Conservation (phyloP, 805 yeast species). For the Metschnikowia bowlesiae region DNA sequence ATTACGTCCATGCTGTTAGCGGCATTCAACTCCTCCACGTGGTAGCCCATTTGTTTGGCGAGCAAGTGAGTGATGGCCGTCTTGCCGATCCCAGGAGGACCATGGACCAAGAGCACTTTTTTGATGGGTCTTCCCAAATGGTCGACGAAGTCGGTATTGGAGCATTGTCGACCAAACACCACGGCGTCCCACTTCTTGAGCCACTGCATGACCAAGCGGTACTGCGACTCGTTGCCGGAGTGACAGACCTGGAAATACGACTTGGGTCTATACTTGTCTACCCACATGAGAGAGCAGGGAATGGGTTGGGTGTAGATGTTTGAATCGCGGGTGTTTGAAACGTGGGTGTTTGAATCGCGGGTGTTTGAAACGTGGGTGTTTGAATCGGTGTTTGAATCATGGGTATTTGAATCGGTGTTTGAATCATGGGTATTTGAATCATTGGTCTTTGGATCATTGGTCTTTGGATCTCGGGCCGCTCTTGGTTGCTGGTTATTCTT, state of each 20-base stretch:
- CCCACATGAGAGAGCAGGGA: slow-evolving; percentile 23
- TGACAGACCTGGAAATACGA: slow-evolving; percentile 35
- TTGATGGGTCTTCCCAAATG: slow-evolving; percentile 37
- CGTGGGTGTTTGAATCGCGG: too few relatives aligned
- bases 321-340: too few relatives aligned
- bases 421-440: too few relatives aligned
- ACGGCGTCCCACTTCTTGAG: slow-evolving; percentile 34
- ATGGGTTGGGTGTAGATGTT: neutral
- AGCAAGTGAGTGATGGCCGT: slow-evolving; percentile 83
- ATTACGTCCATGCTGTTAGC: slow-evolving; percentile 38
- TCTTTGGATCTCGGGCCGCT: too few relatives aligned
- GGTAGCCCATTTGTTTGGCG: slow-evolving; percentile 77
- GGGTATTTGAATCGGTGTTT: too few relatives aligned
- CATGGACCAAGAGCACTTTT: slow-evolving; percentile 71
- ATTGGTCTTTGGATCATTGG: too few relatives aligned
- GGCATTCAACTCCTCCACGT: slow-evolving; percentile 81
- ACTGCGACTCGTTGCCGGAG: slow-evolving; percentile 43
- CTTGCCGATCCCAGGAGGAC: slow-evolving; percentile 93
- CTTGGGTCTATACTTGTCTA: slow-evolving; percentile 38
- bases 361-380: too few relatives aligned
- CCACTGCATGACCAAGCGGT: slow-evolving; percentile 37
- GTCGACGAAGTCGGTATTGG: slow-evolving; percentile 20
- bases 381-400: too few relatives aligned
- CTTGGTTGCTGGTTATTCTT: neutral
- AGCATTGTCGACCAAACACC: slow-evolving; percentile 25